phyloP scores from a whole-genome alignment of 2,329 filamentous ascomycete species.

The Paracorniculantispora psalliotae region DNA sequence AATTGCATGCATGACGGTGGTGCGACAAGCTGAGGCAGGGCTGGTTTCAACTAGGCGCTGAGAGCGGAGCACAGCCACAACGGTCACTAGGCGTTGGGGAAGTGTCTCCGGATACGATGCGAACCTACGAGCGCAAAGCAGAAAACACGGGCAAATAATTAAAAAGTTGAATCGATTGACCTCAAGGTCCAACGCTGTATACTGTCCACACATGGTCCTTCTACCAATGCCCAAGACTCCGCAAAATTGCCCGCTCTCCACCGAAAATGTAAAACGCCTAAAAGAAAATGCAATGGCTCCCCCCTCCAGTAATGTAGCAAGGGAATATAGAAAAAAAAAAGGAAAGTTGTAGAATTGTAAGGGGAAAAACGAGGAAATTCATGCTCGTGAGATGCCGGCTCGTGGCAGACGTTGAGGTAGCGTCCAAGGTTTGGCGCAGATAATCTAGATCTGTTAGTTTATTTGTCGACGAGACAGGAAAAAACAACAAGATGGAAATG shows the following conservation, averaged over 20 bases:
- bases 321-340: slow-evolving; percentile 4
- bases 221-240: slow-evolving; percentile 4
- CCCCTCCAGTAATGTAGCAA: neutral
- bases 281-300: neutral
- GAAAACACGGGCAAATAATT: neutral
- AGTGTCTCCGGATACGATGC: neutral
- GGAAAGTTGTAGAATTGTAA: neutral
- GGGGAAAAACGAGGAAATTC: neutral
- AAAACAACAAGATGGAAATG: neutral
- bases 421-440: slow-evolving; percentile 66
- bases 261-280: neutral
- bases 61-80: neutral
- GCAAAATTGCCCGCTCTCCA: neutral
- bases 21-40: slow-evolving; percentile 7
- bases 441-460: slow-evolving; percentile 43
- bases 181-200: neutral
- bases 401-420: slow-evolving; percentile 50
- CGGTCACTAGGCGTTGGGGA: neutral
- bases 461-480: slow-evolving; percentile 18
- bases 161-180: neutral
- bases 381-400: slow-evolving; percentile 18
- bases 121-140: neutral
- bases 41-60: slow-evolving; percentile 5
- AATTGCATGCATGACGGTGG: neutral
- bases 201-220: slow-evolving; percentile 1